Evolutionary conservation across 2,329 filamentous ascomycete species (phyloP).

Genomic region (Verticillium dahliae): DNA sequence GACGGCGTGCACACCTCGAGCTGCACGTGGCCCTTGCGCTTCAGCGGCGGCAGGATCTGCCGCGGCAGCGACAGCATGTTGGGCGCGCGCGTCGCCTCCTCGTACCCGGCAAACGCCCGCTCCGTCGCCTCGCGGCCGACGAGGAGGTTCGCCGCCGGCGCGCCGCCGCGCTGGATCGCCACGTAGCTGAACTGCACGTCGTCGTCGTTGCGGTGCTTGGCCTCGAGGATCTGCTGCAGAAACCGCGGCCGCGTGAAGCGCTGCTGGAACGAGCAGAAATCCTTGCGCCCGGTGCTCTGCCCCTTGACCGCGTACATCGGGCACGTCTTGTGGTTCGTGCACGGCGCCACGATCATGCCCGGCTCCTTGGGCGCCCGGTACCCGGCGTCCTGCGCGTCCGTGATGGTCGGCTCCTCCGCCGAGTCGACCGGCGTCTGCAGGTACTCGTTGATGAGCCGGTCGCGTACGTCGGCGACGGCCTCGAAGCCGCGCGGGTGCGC

Average conservation of each 20-base stretch:
- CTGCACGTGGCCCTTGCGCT: slow-evolving; percentile 80
- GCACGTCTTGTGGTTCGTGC: slow-evolving; percentile 82
- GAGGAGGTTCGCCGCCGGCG: slow-evolving; percentile 17
- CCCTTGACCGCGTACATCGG: slow-evolving; percentile 80
- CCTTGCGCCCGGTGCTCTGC: slow-evolving; percentile 66
- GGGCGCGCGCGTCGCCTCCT: slow-evolving; percentile 33
- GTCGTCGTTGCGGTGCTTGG: slow-evolving; percentile 71
- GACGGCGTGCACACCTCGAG: slow-evolving; percentile 86
- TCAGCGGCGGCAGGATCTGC: slow-evolving; percentile 72
- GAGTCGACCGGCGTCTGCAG: slow-evolving; percentile 56
- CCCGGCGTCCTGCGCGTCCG: slow-evolving; percentile 29
- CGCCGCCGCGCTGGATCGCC: slow-evolving; percentile 69
- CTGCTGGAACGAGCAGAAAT: slow-evolving; percentile 88
- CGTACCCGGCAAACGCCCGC: slow-evolving; percentile 68
- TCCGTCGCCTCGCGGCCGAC: slow-evolving; percentile 53
- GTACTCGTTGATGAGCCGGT: slow-evolving; percentile 69
- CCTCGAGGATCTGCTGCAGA: slow-evolving; percentile 68
- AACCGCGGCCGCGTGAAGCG: slow-evolving; percentile 80
- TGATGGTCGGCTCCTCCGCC: slow-evolving; percentile 25
- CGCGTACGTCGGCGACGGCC: slow-evolving; percentile 76
- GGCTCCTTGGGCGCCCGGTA: slow-evolving; percentile 41
- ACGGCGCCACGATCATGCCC: slow-evolving; percentile 65
- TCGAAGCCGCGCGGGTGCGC: slow-evolving; percentile 89
- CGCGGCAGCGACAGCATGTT: slow-evolving; percentile 70
- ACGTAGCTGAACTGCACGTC: slow-evolving; percentile 89